A percentile compares a stretch with the other conserved stretches of the same genome.
These are phyloP conservation scores for Vitis hybrid DNA, from an alignment of 177 flowering plant genomes.

Conservation along the genomic window DNA sequence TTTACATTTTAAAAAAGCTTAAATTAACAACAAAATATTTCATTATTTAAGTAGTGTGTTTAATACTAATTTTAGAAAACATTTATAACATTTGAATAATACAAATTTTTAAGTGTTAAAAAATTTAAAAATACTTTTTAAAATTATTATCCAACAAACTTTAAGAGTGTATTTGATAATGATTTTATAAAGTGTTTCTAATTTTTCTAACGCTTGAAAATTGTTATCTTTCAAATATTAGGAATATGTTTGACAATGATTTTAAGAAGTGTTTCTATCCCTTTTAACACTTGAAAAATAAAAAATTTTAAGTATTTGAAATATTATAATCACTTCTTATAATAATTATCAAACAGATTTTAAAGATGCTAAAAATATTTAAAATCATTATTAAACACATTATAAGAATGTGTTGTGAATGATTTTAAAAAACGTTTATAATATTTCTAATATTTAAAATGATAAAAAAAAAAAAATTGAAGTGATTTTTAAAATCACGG, in stretches of 20 bases:
- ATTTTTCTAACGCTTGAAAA: rapidly evolving
- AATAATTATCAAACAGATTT: rapidly evolving
- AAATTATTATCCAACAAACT: rapidly evolving
- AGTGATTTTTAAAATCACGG: too few relatives aligned
- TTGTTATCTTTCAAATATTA: too few relatives aligned
- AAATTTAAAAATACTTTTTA: rapidly evolving
- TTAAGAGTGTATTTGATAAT: rapidly evolving
- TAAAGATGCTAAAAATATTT: too few relatives aligned
- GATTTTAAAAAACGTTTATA: too few relatives aligned
- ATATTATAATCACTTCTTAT: too few relatives aligned
- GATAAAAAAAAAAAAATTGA: too few relatives aligned
- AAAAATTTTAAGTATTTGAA: rapidly evolving
- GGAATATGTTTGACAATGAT: rapidly evolving
- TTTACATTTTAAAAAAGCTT: too few relatives aligned
- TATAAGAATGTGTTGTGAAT: rapidly evolving
- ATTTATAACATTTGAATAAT: rapidly evolving
- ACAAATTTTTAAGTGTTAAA: too few relatives aligned
- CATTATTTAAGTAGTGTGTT: too few relatives aligned
- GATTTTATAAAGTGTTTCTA: too few relatives aligned
- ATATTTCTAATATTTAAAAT: too few relatives aligned
- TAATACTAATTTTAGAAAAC: rapidly evolving
- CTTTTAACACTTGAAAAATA: rapidly evolving
- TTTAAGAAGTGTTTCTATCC: rapidly evolving
- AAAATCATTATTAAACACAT: rapidly evolving
- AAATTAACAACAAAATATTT: too few relatives aligned